A percentile compares a stretch with the other conserved stretches of the same genome.
Evolutionary conservation across 2,329 filamentous ascomycete genomes (phyloP).

Genomic region (Xylariaceae sp.): DNA sequence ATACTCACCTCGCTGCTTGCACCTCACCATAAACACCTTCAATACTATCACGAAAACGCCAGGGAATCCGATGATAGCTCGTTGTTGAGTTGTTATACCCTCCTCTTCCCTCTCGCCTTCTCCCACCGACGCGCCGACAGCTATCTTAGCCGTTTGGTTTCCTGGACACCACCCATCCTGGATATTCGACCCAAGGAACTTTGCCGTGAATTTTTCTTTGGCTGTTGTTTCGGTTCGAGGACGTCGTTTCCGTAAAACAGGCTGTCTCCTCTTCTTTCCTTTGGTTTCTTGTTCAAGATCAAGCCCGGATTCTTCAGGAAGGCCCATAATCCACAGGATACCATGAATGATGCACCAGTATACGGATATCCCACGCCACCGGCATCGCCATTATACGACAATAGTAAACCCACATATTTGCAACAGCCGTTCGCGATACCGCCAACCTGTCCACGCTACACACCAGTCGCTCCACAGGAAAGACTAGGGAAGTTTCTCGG

Average conservation of each 20-base stretch:
- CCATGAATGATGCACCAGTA: constrained; percentile 65
- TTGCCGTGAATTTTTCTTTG: constrained; percentile 37
- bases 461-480: constrained; percentile 76
- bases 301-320: constrained; percentile 33
- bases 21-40: constrained; percentile 17
- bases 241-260: constrained; percentile 40
- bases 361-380: constrained; percentile 66
- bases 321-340: constrained; percentile 47
- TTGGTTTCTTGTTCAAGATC: constrained; percentile 40
- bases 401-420: constrained; percentile 53
- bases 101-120: constrained; percentile 23
- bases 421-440: constrained; percentile 48
- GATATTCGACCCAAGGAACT: constrained; percentile 48
- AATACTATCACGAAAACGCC: constrained; percentile 11
- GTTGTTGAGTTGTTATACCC: constrained; percentile 23
- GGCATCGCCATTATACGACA: constrained; percentile 62
- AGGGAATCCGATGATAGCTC: constrained; percentile 29
- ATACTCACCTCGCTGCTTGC: constrained; percentile 23
- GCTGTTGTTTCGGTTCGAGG: constrained; percentile 38
- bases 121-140: constrained; percentile 31
- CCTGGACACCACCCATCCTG: constrained; percentile 53
- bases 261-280: constrained; percentile 38
- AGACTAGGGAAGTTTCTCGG: constrained; percentile 85
- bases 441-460: constrained; percentile 53
- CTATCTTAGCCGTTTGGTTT: constrained; percentile 24